These are phyloP conservation scores for Wickerhamiella bombiphila DNA, from an alignment of 805 yeast species.

Conservation along the genomic window DNA sequence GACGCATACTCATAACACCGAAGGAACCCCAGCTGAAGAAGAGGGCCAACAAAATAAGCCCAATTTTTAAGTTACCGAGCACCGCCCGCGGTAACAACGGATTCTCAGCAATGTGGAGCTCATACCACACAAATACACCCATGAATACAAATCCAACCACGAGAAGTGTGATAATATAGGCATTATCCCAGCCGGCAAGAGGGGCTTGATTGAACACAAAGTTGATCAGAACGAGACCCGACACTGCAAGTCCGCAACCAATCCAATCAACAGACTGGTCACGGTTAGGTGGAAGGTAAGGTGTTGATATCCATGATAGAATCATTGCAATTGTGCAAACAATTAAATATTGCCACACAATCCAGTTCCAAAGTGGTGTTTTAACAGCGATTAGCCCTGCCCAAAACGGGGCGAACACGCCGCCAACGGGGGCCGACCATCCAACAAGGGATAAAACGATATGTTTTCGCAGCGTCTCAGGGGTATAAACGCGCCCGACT, in stretches of 20 bases:
- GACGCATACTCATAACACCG: constrained; percentile 59
- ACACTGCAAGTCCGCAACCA: constrained; percentile 42
- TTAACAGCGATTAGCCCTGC: constrained; percentile 15
- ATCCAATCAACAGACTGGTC: constrained; percentile 28
- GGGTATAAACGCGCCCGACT: constrained; percentile 1
- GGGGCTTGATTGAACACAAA: constrained; percentile 65
- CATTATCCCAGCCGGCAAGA: constrained; percentile 45
- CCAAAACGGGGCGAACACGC: constrained; percentile 39
- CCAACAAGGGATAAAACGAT: constrained; percentile 44
- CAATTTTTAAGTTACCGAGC: constrained; percentile 33
- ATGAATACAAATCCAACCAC: constrained; percentile 35
- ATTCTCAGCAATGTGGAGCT: constrained; percentile 29
- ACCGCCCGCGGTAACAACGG: constrained; percentile 43
- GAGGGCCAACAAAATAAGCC: constrained; percentile 33
- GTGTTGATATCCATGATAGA: constrained; percentile 7
- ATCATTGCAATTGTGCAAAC: constrained; percentile 8
- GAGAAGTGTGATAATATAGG: constrained; percentile 43
- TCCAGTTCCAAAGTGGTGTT: constrained; percentile 16
- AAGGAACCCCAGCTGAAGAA: constrained; percentile 69
- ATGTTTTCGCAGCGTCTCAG: constrained; percentile 28
- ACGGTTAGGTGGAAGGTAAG: constrained; percentile 4
- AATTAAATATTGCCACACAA: constrained; percentile 33
- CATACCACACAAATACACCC: constrained; percentile 34
- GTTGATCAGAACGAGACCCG: constrained; percentile 45
- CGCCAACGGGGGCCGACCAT: constrained; percentile 50